Evolutionary conservation across 1,284 basidiomycete species (phyloP), one percentile per base, ranked within the genome.

Genomic region (Cutaneotrichosporon sp.): DNA sequence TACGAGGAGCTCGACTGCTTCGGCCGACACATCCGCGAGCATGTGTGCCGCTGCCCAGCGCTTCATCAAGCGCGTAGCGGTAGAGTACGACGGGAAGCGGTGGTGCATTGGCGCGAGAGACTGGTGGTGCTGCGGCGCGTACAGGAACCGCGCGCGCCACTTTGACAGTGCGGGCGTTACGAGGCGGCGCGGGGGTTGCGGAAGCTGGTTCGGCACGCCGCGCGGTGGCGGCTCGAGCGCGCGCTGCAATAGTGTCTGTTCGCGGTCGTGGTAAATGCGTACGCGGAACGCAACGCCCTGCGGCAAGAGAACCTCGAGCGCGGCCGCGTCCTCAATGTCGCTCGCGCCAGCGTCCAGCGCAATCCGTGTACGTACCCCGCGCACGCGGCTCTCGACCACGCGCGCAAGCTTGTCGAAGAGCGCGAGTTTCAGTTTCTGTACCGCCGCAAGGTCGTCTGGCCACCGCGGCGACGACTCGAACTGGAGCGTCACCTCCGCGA

Each of bases 341-440:
- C 80, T 79, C 4, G 77, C 75, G 10, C 79, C 78, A 2, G 81
- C 80, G 35, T 90, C 83, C 8, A 74, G 69, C 0, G 84, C 85
- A 13, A 78, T 64, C 2, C 64, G 55, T 4, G 67, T 65, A 12
- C 71, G 79, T 2, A 85, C 70, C 4, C 83, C 83, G 0, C 78
- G 62, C 2, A 80, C 69, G 2, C 78, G 67, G 8, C 72, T 68
- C 79, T 84, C 82, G 42, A 94, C 78, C 1, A 80, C 78, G 13
- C 77, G 76, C 0, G 86, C 87, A 3, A 90, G 79, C 23, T 82
- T 81, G 66, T 92, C 90, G 56, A 94, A 83, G 69, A 98, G 87
- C 0, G 94, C 94, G 2, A 96, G 79, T 74, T 98, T 98, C 76
- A 93, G 88, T 63, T 90, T 91, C 73, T 97, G 93, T 43, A 97